phyloP scores from a whole-genome alignment of 1,284 basidiomycete genomes.

The Leccinum griseonigrum region DNA sequence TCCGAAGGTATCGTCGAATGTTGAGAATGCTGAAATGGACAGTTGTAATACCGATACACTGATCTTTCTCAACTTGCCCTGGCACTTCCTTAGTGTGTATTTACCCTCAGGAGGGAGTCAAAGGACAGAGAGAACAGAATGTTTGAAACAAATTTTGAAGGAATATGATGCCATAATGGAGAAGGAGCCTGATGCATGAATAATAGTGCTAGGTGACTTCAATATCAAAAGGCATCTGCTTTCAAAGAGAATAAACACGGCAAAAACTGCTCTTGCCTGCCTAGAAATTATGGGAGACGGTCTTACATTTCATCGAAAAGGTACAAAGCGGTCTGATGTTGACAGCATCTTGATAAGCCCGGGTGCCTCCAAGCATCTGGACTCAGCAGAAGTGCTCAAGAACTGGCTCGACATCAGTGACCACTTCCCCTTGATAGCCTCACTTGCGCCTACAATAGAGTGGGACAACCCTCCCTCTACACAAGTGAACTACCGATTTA shows the following conservation, averaged over 20 bases:
- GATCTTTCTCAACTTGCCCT: background rate
- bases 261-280: background rate
- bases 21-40: background rate
- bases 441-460: background rate
- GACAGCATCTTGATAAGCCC: background rate
- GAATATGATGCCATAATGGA: background rate
- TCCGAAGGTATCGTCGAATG: no score
- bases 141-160: background rate
- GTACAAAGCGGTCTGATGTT: background rate
- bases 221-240: background rate
- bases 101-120: background rate
- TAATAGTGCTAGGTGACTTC: background rate
- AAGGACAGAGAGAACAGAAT: background rate
- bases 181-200: background rate
- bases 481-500: background rate
- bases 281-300: background rate
- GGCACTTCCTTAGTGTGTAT: background rate
- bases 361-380: no score
- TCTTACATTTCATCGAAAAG: background rate
- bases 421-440: background rate
- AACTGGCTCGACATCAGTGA: background rate
- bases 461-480: fast-evolving
- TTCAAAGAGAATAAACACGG: background rate
- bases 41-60: background rate
- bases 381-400: background rate